Evolutionary conservation across 306 rosid genomes (phyloP), one percentile per base, ranked within the genome.

Genomic region (Hippophae rhamnoides): DNA sequence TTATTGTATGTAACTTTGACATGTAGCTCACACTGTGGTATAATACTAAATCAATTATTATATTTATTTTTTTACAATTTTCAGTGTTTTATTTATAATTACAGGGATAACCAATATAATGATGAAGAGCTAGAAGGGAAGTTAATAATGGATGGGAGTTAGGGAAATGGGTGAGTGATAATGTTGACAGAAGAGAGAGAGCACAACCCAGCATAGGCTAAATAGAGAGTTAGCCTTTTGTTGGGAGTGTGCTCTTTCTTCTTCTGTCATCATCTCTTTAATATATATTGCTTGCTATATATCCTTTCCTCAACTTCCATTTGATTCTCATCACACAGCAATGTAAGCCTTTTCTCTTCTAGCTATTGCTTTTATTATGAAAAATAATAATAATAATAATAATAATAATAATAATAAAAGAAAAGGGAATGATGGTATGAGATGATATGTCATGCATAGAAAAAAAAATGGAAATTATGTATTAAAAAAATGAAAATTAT

Each of bases 131-230:
- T 66, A 45, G 41, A 47, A 4, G 7, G 13, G 12, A 27, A 14
- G 25, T 38, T 40, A 46, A 7, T 1, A 40, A 41, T 27, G 8
- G 25, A 60, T 66, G 63, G 57, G 38, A 57, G 51, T 66, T 43
- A 54, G 38, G 47, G 55, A 10, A 41, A 43, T n/a, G 41, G 46
- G 3, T 41, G 43, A n/a, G 72, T 48, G 1, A 25, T 49, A 51
- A 63, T 79, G 97, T 82, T 90, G 97, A 90, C 94, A 90, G 97
- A 90, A 90, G 97, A 90, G 95, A 86, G 97, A 76, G 86, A 75
- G 95, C 95, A 84, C 88, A 86, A 77, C 78, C 97, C 83, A 47
- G 18, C 72, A 78, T 72, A 56, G 75, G 79, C 44, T 1, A 60
- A 75, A 77, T 69, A 53, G 58, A 63, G 72, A 47, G 64, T 82